phyloP scores from a whole-genome alignment of 2,329 filamentous ascomycete species.

The Curvularia eragrostidis region DNA sequence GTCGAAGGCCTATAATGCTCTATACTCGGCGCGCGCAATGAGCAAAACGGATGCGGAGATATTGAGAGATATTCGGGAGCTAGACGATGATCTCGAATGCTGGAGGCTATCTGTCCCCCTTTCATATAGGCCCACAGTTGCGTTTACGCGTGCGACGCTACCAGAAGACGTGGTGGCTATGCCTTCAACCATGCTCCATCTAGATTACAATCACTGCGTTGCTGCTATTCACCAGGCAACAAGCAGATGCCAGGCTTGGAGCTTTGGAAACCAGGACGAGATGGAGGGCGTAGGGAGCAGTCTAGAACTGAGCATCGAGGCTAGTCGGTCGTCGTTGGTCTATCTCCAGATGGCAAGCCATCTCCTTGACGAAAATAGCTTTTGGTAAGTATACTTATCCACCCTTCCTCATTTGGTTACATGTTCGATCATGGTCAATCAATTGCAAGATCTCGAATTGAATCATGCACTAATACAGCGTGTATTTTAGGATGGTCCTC shows the following conservation, averaged over 20 bases:
- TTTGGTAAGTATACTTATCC: not conserved
- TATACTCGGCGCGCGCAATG: not conserved
- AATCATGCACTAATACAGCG: not conserved
- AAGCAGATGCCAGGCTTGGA: not conserved
- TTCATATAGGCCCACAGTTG: not conserved
- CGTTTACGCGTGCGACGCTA: not conserved
- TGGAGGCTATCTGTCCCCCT: not conserved
- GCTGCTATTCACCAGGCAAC: not conserved
- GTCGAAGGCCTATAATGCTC: not conserved
- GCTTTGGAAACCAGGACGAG: not conserved
- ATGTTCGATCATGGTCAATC: not conserved
- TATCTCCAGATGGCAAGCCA: slow-evolving; percentile 1
- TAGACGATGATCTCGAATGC: not conserved
- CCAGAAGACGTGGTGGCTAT: not conserved
- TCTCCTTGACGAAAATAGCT: not conserved
- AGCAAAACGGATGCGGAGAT: not conserved
- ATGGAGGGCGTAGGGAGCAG: not conserved
- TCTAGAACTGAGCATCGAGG: not conserved
- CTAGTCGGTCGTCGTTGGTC: not conserved
- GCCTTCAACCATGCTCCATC: not conserved
- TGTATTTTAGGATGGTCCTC: not conserved
- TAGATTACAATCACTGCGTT: not conserved
- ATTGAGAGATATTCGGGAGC: not conserved
- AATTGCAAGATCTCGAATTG: not conserved
- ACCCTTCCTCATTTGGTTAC: not conserved